Evolutionary conservation across 73 alveolate genomes (phyloP), one percentile per base, ranked within the genome.

Genomic region (Symbiodinium pilosum): DNA sequence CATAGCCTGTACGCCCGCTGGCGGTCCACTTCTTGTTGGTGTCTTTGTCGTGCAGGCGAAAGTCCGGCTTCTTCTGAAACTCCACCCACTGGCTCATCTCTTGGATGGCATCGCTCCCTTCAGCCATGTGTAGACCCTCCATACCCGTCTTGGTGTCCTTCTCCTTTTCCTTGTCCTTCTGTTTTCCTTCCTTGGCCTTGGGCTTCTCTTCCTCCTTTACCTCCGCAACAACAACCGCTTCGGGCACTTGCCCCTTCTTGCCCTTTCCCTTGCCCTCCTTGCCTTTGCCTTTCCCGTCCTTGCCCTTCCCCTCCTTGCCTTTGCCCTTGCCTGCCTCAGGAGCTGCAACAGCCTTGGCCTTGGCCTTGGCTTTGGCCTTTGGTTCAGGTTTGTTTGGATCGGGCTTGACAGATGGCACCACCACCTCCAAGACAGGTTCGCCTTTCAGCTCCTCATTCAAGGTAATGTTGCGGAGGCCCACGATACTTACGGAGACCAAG

Each of bases 11-110:
- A n/a, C 97, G 97, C 36, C 97, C 88, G 43, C 47, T 41, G 24
- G 97, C 97, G 2, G 83, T 69, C 97, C 97, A 91, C 54, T 91
- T 91, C 88, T 91, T 91, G 54, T 91, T 91, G 87, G 97, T 91
- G 68, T 91, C 97, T n/a, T 91, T 91, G 89, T 91, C 97, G 88
- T 91, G 97, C 41, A 91, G 77, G 40, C 88, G 32, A 81, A 43
- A 38, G 40, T 91, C 88, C 30, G 97, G 97, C 86, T 71, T 91
- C 32, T 69, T 91, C 85, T 81, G 85, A 38, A 51, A 32, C 42
- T 44, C 68, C 3, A 89, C 75, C 73, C 73, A 41, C 47, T 89
- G 75, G 26, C 87, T 64, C 51, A 3, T 64, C 52, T 42, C 34
- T 47, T 40, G 87, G 40, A 89, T 89, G 75, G 97, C 97, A 69